A percentile compares a stretch with the other conserved stretches of the same genome.
Conservation (phyloP, 2,329 filamentous ascomycete species). For the Fusarium pseudoanthophilum region DNA sequence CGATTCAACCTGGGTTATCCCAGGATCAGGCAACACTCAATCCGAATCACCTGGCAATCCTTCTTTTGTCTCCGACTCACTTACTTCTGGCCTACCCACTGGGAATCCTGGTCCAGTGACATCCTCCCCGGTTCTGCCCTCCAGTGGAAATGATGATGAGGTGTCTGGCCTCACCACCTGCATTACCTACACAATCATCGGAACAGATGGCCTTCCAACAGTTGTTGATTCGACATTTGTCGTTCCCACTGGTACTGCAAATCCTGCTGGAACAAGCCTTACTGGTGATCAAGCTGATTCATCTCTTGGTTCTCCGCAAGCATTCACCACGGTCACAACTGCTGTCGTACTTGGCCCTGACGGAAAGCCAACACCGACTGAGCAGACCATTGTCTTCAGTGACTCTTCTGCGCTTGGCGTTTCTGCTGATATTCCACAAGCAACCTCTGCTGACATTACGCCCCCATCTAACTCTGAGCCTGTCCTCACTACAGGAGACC, state of each 20-base stretch:
- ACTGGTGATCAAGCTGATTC: slow-evolving; percentile 18
- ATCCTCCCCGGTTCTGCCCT: slow-evolving; percentile 10
- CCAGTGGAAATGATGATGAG: not conserved
- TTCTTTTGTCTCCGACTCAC: slow-evolving; percentile 33
- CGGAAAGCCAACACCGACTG: slow-evolving; percentile 47
- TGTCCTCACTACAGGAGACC: slow-evolving; percentile 15
- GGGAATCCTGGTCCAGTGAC: slow-evolving; percentile 39
- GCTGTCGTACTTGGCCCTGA: slow-evolving; percentile 47
- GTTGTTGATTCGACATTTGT: slow-evolving; percentile 48
- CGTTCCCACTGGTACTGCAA: slow-evolving; percentile 35
- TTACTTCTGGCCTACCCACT: slow-evolving; percentile 39
- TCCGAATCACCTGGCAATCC: slow-evolving; percentile 30
- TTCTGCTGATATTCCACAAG: slow-evolving; percentile 27
- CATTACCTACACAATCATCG: slow-evolving; percentile 45
- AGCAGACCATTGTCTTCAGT: slow-evolving; percentile 48
- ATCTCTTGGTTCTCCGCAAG: slow-evolving; percentile 19
- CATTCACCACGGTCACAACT: slow-evolving; percentile 47
- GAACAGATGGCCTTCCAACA: slow-evolving; percentile 45
- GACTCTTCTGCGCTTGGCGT: slow-evolving; percentile 37
- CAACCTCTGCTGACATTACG: slow-evolving; percentile 31
- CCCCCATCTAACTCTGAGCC: slow-evolving; percentile 26
- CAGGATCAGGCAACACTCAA: slow-evolving; percentile 37
- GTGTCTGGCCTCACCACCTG: slow-evolving; percentile 43
- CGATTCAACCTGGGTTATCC: slow-evolving; percentile 48
- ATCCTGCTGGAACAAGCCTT: slow-evolving; percentile 34